phyloP scores from a whole-genome alignment of 2,329 filamentous ascomycete species.

The Xylaria multiplex region DNA sequence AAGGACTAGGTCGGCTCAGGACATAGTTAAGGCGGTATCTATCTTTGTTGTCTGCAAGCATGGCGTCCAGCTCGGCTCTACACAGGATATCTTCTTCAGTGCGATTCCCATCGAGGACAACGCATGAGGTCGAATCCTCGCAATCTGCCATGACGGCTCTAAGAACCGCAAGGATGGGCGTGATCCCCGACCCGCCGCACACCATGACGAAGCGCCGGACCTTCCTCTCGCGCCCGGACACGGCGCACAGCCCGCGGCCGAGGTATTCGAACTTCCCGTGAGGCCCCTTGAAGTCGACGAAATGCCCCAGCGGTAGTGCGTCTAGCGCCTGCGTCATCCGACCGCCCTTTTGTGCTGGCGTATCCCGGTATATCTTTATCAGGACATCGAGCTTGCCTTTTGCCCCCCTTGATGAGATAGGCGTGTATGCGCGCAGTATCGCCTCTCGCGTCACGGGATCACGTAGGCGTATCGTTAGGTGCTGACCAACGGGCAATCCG shows the following conservation, averaged over 20 bases:
- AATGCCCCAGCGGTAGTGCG: constrained; percentile 74
- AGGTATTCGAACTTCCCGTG: constrained; percentile 87
- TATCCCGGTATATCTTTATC: constrained; percentile 82
- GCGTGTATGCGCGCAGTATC: constrained; percentile 89
- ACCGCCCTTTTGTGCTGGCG: constrained; percentile 68
- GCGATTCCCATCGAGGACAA: constrained; percentile 82
- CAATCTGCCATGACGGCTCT: constrained; percentile 75
- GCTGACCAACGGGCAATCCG: constrained; percentile 85
- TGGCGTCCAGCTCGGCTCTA: constrained; percentile 73
- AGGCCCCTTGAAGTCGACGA: constrained; percentile 87
- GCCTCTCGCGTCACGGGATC: constrained; percentile 76
- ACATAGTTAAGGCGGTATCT: constrained; percentile 75
- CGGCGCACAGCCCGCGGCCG: constrained; percentile 69
- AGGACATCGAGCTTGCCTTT: constrained; percentile 77
- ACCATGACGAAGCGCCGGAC: constrained; percentile 84
- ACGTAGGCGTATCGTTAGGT: constrained; percentile 83
- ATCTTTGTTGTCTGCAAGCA: constrained; percentile 63
- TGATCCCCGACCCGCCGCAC: constrained; percentile 88
- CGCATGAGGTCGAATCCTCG: constrained; percentile 72
- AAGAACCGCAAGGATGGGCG: constrained; percentile 88
- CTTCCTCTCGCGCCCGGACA: constrained; percentile 65
- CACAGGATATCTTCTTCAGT: constrained; percentile 84
- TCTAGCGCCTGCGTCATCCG: constrained; percentile 87
- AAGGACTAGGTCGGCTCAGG: constrained; percentile 69
- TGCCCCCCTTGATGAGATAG: constrained; percentile 72